Conservation (phyloP, 352 stramenopile species). For the Phytophthora palmivora region DNA sequence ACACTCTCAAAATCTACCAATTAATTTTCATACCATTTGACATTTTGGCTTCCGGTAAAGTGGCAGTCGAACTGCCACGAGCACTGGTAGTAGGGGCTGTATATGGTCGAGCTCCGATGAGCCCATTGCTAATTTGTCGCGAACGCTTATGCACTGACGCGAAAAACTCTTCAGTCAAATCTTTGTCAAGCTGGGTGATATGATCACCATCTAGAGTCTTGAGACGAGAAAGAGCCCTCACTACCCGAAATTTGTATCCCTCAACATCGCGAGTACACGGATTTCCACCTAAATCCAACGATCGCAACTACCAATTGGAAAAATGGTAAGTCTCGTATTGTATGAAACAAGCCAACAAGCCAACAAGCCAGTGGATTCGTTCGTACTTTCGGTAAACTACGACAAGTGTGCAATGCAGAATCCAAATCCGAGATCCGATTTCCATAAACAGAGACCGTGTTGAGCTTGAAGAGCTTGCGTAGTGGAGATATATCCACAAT, state of each 20-base stretch:
- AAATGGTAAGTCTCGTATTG: not conserved
- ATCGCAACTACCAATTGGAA: conserved; percentile 51
- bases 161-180: conserved; percentile 71
- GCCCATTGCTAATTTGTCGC: conserved; percentile 18
- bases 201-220: conserved; percentile 80
- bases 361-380: no score
- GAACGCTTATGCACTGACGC: conserved; percentile 19
- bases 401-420: conserved; percentile 56
- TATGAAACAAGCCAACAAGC: not conserved
- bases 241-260: conserved; percentile 80
- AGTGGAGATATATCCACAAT: conserved; percentile 57
- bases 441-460: conserved; percentile 68
- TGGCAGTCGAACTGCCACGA: conserved; percentile 9
- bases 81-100: conserved; percentile 37
- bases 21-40: conserved; percentile 13
- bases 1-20: not conserved
- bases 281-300: conserved; percentile 78
- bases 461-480: conserved; percentile 54
- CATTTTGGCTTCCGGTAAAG: not conserved
- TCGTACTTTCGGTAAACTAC: conserved; percentile 52
- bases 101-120: conserved; percentile 42
- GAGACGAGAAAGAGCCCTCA: conserved; percentile 65
- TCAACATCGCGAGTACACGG: conserved; percentile 66
- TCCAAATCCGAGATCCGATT: conserved; percentile 61
- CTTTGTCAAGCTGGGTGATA: conserved; percentile 75